Evolutionary conservation across 2,329 filamentous ascomycete genomes (phyloP).

Genomic region (Alternaria arbusti): DNA sequence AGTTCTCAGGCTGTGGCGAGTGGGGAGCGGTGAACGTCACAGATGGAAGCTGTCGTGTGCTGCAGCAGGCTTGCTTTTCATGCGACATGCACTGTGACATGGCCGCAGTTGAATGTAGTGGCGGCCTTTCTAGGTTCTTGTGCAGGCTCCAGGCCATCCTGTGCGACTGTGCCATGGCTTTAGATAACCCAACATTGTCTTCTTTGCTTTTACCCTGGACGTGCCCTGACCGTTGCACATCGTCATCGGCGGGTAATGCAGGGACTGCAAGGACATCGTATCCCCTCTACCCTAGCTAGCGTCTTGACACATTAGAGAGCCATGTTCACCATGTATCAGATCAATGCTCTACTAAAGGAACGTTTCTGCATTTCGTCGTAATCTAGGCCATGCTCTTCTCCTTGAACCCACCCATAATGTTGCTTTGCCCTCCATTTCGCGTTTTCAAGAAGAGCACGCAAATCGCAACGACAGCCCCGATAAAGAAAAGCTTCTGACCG

Average conservation of each 20-base stretch:
- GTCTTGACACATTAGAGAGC: not conserved
- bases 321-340: not conserved
- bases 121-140: slow-evolving; percentile 2
- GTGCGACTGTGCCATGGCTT: not conserved
- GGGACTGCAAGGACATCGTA: not conserved
- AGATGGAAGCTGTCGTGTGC: slow-evolving; percentile 8
- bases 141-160: not conserved
- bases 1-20: slow-evolving; percentile 21
- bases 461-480: slow-evolving; percentile 52
- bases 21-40: slow-evolving; percentile 37
- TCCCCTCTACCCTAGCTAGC: not conserved
- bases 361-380: slow-evolving; percentile 12
- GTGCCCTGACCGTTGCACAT: not conserved
- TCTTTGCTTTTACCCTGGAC: not conserved
- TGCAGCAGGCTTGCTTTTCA: slow-evolving; percentile 11
- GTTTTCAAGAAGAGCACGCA: slow-evolving; percentile 51
- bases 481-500: slow-evolving; percentile 54
- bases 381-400: slow-evolving; percentile 52
- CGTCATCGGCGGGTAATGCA: not conserved
- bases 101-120: not conserved
- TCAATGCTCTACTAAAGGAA: not conserved
- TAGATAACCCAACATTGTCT: not conserved
- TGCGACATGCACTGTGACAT: slow-evolving; percentile 13
- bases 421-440: slow-evolving; percentile 29
- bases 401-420: slow-evolving; percentile 29